A percentile compares a stretch with the other conserved stretches of the same genome.
Evolutionary conservation across 2,329 filamentous ascomycete genomes (phyloP).

Genomic region (Fusarium hainanense): DNA sequence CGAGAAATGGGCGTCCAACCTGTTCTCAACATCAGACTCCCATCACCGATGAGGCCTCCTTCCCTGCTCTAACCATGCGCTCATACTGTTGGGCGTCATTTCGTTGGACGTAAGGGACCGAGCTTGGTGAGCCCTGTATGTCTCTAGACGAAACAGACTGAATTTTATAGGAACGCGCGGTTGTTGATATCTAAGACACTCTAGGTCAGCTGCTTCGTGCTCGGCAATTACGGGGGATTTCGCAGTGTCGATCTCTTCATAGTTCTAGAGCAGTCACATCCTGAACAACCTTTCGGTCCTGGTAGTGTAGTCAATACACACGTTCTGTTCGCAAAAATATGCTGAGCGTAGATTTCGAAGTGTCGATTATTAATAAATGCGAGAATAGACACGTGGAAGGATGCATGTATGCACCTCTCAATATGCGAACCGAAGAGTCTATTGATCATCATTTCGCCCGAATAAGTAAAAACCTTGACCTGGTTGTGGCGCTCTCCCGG

Average conservation of each 20-base stretch:
- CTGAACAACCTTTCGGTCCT: neutral
- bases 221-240: neutral
- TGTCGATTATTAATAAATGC: neutral
- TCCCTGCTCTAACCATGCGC: neutral
- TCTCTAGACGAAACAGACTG: slow-evolving; percentile 30
- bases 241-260: neutral
- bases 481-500: slow-evolving; percentile 34
- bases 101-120: slow-evolving; percentile 5
- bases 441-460: slow-evolving; percentile 23
- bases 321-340: neutral
- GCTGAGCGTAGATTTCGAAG: neutral
- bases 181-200: slow-evolving; percentile 11
- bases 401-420: neutral
- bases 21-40: neutral
- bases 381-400: neutral
- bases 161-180: neutral
- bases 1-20: neutral
- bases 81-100: neutral
- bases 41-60: neutral
- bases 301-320: neutral
- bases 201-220: neutral
- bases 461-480: slow-evolving; percentile 26
- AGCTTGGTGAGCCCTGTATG: slow-evolving; percentile 6
- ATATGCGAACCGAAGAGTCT: slow-evolving; percentile 2
- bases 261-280: neutral